phyloP scores from a whole-genome alignment of 2,329 filamentous ascomycete species.

The Penicillium sp. region DNA sequence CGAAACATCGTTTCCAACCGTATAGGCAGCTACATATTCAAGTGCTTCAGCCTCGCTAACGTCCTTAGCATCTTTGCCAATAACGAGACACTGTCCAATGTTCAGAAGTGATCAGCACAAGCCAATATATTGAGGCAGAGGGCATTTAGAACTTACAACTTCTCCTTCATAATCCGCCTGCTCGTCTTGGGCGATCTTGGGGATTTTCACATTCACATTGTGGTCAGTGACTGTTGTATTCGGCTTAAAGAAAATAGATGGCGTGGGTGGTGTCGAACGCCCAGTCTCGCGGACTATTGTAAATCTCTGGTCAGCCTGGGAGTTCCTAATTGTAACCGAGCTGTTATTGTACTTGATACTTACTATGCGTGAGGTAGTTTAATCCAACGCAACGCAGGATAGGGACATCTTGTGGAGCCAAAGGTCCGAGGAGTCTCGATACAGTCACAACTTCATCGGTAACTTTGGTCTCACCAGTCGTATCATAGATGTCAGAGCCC shows the following conservation, averaged over 20 bases:
- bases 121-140: slow-evolving; percentile 8
- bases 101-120: not conserved
- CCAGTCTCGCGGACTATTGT: slow-evolving; percentile 52
- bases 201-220: slow-evolving; percentile 60
- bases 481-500: slow-evolving; percentile 53
- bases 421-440: slow-evolving; percentile 54
- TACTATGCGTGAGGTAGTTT: slow-evolving; percentile 60
- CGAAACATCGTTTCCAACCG: slow-evolving; percentile 56
- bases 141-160: slow-evolving; percentile 57
- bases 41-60: slow-evolving; percentile 47
- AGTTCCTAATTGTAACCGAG: not conserved
- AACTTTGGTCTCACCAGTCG: slow-evolving; percentile 48
- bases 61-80: slow-evolving; percentile 54
- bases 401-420: slow-evolving; percentile 52
- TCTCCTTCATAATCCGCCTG: slow-evolving; percentile 72
- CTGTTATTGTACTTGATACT: slow-evolving; percentile 3
- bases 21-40: slow-evolving; percentile 55
- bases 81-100: slow-evolving; percentile 45
- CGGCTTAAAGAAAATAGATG: slow-evolving; percentile 70
- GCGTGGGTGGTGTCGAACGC: slow-evolving; percentile 56
- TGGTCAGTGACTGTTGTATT: slow-evolving; percentile 62
- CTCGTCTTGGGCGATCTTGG: slow-evolving; percentile 60
- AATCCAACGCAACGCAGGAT: slow-evolving; percentile 61
- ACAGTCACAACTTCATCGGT: slow-evolving; percentile 50
- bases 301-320: not conserved